Base-by-base conservation (phyloP, 2,329 filamentous ascomycete species). In the Metarhizium album region DNA sequence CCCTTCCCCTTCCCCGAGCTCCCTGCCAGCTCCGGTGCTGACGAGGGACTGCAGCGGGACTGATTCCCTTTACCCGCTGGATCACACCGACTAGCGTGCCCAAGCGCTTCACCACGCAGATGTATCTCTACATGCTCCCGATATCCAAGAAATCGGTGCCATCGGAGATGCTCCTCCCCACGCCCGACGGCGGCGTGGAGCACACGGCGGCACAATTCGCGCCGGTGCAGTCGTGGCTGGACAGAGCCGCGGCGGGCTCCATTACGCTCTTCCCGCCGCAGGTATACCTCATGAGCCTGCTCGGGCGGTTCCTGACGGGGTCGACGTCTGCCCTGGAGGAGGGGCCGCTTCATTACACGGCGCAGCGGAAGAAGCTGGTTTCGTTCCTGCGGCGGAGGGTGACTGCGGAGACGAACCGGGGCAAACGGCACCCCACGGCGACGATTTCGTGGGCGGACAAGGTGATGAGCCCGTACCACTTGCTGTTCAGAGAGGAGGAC, bases 101-200 rank as follows among this genome's bases (percentile, higher is more conserved):
- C 0, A 88, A 84, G 59, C 79, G 93, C 45, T 98, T 94, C 70
- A 88, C 87, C 0, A 96, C 91, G 1, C 90, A 96, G 64, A 97
- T 97, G 91, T 98, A 97, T 68, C 67, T 97, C 11, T 95, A 95
- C 68, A 84, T 94, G 67, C 75, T 96, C 2, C 90, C 90, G 0
- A 68, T 65, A 1, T 59, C 60, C 48, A 57, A 55, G 14, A 49
- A 83, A 11, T 65, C 68, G n/a, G 54, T 57, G 5, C 61, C 67
- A 2, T 63, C 67, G 2, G 77, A 76, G 61, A 80, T 75, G 56
- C 73, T 78, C 59, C 74, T 88, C 46, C 84, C 86, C 29, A 77
- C 80, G 2, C 84, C 90, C 2, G 88, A 91, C 59, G 86, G 86
- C 23, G 78, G 77, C 16, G 56, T 76, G 4, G 76, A 80, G 55